Base-by-base conservation (phyloP, 1,284 basidiomycete genomes). In the Psilocybe mexicana region DNA sequence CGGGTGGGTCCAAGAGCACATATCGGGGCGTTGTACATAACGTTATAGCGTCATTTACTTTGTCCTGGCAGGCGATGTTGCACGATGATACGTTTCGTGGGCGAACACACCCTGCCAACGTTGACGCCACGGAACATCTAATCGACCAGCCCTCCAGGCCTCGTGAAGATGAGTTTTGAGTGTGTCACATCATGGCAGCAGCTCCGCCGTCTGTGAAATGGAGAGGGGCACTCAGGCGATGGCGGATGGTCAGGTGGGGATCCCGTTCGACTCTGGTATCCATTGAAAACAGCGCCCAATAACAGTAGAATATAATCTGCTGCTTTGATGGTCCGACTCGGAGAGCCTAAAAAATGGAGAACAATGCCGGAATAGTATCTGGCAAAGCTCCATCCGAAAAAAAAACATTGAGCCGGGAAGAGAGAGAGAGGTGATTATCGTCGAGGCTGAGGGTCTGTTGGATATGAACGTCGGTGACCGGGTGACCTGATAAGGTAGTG, bases 401-500 rank as follows among this genome's bases (percentile, higher is more conserved):
- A 18, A 33, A 6, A 33, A 6, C 30, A 33, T 4, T 33, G 30
- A 33, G 8, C 30, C 30, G 8, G 5, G 18, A 18, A 18, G 18
- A 18, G 18, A 18, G 8, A 8, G 30, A 33, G 30, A 33, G 30
- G 30, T 33, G 30, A 6, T 33, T 33, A 33, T 33, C 30, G 8
- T 8, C 4, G 30, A 33, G 30, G 30, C 30, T 4, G 8, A 33
- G 30, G 30, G 30, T 33, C 8, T 33, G 18, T 18, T 18, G 18
- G 18, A 33, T 8, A 33, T 6, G 5, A 33, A 33, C 30, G 30
- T 33, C 30, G 30, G 30, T 33, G 30, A 6, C 30, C 30, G 23
- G 58, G 2, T 50, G 36, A 49, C 52, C 57, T 36, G 47, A 59
- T 52, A 38, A 11, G 51, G 53, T 26, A 54, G 30, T 23, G 23